Evolutionary conservation across 768 basidiomycete species (phyloP), one percentile per base, ranked within the genome.

Genomic region (Neoboletus magnificus): DNA sequence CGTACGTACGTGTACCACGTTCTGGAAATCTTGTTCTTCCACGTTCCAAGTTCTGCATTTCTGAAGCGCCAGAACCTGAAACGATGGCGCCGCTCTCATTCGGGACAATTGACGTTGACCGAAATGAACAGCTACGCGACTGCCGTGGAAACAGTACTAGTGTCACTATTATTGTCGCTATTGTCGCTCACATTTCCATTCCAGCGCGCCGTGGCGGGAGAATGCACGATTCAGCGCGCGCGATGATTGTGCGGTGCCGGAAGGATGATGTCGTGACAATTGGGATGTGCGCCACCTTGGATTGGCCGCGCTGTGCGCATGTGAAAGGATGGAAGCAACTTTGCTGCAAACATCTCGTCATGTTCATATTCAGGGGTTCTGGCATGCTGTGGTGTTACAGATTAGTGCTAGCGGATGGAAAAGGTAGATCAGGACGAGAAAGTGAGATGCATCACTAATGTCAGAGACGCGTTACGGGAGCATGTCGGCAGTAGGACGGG

Each of bases 241-340:
- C 7, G 23, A 33, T 20, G n/a, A 13, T 10, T 29, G 52, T 20
- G 51, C 54, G 54, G 52, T 44, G 22, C 54, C 53, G 52, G 8
- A 54, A 27, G 20, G 15, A 40, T 50, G 36, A 52, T 52, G 50
- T 18, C 27, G 15, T 50, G 32, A 41, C 12, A 9, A 55, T 42
- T 16, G 42, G 43, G 23, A 30, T 23, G 36, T 8, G 27, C 4
- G 13, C 36, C 27, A 36, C 15, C 33, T 43, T 55, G 54, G 35
- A 5, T 29, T 36, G 11, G n/a, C 27, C 32, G n/a, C 39, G 45
- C 54, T 56, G 56, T 57, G 45, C 45, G 18, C 11, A 39, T 53
- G 57, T 58, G 44, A 58, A 45, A 18, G 23, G 48, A 9, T 50
- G 36, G 35, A 33, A 33, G n/a, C 30, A 5, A 58, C 56, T 52